These are phyloP conservation scores for Rhododendron molle DNA, from an alignment of 148 eudicot species.

Conservation along the genomic window DNA sequence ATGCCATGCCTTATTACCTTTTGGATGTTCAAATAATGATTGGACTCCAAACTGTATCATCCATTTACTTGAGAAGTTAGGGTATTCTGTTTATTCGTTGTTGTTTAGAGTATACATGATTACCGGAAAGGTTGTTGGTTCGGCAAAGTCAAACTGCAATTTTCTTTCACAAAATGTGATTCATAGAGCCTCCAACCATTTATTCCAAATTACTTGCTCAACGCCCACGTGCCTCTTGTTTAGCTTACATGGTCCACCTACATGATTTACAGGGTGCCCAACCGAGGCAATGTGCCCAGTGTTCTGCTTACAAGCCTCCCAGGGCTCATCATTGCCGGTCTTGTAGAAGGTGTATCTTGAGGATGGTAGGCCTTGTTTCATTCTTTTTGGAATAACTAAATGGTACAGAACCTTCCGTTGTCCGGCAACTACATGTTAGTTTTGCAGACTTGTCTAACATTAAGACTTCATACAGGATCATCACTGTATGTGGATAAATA, in stretches of 20 bases:
- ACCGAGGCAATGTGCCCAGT: slow-evolving; percentile 45
- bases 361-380: slow-evolving; percentile 40
- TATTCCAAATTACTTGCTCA: background rate
- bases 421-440: background rate
- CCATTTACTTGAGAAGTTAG: background rate
- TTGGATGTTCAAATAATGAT: background rate
- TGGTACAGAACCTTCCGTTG: background rate
- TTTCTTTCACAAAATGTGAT: background rate
- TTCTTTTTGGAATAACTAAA: background rate
- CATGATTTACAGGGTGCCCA: slow-evolving; percentile 23
- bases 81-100: background rate
- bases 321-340: slow-evolving; percentile 74
- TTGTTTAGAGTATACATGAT: background rate
- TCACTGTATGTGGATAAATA: slow-evolving; percentile 70
- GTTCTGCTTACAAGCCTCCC: slow-evolving; percentile 61
- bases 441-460: background rate
- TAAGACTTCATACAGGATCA: slow-evolving; percentile 51
- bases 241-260: background rate
- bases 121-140: background rate
- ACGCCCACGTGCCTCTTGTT: background rate
- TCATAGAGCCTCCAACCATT: background rate
- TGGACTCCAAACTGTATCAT: background rate
- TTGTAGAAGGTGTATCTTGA: slow-evolving; percentile 53
- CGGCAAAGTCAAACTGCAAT: background rate
- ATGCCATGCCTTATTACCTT: background rate